Evolutionary conservation across 2,329 filamentous ascomycete genomes (phyloP), one percentile per base, ranked within the genome.

Genomic region (Ampelomyces quisqualis): DNA sequence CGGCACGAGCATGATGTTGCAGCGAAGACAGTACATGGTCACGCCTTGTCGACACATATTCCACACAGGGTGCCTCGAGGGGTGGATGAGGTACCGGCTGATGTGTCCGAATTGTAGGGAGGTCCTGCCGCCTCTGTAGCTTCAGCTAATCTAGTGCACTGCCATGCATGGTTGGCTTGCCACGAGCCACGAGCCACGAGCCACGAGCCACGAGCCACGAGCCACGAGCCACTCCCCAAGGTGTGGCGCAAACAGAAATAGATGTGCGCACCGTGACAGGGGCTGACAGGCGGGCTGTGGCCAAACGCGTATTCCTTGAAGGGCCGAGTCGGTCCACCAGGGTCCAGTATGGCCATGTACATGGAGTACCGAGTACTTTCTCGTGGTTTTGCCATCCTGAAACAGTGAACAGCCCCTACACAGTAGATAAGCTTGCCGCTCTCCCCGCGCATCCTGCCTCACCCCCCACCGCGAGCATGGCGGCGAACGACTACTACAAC

Each of bases 31-130:
- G 55, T 97, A 97, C 70, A 98, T 98, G 93, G 88, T 97, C 15
- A 98, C 93, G 42, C 93, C 93, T 33, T 98, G 93, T 68, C 77
- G 90, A 40, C 93, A 98, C 71, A 90, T 97, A 34, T 98, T 98
- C 66, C 93, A 98, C 65, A 93, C 84, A 41, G 75, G 78, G 21
- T 98, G 93, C 68, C 72, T 98, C 54, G 91, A 97, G 71, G 90
- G 89, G 26, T 97, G 93, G 93, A 93, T 98, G 86, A 80, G 88
- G 63, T 90, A 94, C 66, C 75, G 91, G 43, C 70, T 98, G 60
- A 89, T 95, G 72, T 98, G 93, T 71, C 93, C 93, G 1, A 96
- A 95, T 53, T 97, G 93, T 70, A 79, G 93, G 55, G 90, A 96
- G 72, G 85, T 86, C 44, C 69, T 97, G 59, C 91, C 91, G 36